These are phyloP conservation scores for Penicillium sp. DNA, from an alignment of 2,329 filamentous ascomycete genomes.

Conservation along the genomic window DNA sequence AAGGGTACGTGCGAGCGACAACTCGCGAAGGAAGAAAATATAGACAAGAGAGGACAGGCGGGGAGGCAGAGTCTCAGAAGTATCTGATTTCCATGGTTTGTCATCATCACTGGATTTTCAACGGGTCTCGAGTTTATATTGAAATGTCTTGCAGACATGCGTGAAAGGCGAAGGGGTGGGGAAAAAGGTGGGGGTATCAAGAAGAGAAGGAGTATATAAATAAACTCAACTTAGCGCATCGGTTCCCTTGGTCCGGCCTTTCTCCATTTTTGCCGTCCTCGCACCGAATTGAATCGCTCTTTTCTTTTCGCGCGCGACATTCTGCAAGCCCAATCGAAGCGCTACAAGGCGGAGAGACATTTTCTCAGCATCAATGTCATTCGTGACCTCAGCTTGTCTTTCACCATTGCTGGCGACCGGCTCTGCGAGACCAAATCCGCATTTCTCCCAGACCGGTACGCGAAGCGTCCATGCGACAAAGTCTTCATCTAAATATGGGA, in stretches of 20 bases:
- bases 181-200: not conserved
- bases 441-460: conserved; percentile 80
- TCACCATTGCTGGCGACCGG: conserved; percentile 16
- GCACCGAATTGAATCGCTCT: conserved; percentile 86
- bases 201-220: not conserved
- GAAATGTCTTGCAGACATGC: not conserved
- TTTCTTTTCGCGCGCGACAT: conserved; percentile 86
- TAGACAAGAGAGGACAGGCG: conserved; percentile 3
- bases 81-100: conserved; percentile 46
- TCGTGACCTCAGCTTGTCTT: not conserved
- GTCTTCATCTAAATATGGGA: conserved; percentile 86
- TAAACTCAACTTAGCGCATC: conserved; percentile 48
- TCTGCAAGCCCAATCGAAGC: conserved; percentile 70
- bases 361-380: conserved; percentile 69
- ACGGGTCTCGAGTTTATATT: not conserved
- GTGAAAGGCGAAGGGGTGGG: not conserved
- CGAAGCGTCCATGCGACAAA: conserved; percentile 80
- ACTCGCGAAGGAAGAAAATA: not conserved
- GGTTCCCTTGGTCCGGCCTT: conserved; percentile 68
- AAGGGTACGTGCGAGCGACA: not conserved
- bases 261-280: conserved; percentile 80
- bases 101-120: conserved; percentile 42
- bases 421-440: conserved; percentile 70
- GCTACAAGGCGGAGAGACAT: conserved; percentile 78
- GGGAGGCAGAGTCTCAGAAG: conserved; percentile 40